phyloP scores from a whole-genome alignment of 352 stramenopile species.

The Globisporangium iwayamae region DNA sequence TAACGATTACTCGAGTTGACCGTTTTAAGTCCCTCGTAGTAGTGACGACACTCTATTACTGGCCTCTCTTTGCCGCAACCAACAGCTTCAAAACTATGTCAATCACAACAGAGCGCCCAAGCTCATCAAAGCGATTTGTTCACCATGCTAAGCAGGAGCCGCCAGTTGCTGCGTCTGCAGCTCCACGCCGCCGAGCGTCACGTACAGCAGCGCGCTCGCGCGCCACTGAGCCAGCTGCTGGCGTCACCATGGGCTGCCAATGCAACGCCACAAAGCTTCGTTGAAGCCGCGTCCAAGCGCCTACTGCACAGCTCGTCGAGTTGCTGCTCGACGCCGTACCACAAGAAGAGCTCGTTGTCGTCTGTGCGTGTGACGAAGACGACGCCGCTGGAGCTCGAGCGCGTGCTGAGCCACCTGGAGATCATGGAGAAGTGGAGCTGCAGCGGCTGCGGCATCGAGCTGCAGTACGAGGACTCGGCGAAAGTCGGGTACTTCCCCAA shows the following conservation, averaged over 20 bases:
- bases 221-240: not conserved
- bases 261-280: not conserved
- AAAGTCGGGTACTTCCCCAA: constrained; percentile 71
- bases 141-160: constrained; percentile 10
- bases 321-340: constrained; percentile 16
- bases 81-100: not conserved
- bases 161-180: constrained; percentile 4
- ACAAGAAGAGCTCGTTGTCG: constrained; percentile 10
- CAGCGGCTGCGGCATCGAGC: constrained; percentile 76
- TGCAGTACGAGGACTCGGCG: constrained; percentile 64
- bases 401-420: constrained; percentile 66
- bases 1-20: too few species aligned
- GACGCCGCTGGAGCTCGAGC: constrained; percentile 40
- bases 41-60: not conserved
- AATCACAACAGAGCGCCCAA: not conserved
- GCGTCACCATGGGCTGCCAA: not conserved
- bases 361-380: constrained; percentile 10
- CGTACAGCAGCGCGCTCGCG: not conserved
- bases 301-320: constrained; percentile 16
- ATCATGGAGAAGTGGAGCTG: constrained; percentile 85
- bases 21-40: too few species aligned
- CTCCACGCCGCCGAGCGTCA: not conserved
- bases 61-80: not conserved
- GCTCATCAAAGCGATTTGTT: not conserved
- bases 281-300: not conserved